Base-by-base conservation (phyloP, 1,139 yeast species). In the Zygoascus sp. region DNA sequence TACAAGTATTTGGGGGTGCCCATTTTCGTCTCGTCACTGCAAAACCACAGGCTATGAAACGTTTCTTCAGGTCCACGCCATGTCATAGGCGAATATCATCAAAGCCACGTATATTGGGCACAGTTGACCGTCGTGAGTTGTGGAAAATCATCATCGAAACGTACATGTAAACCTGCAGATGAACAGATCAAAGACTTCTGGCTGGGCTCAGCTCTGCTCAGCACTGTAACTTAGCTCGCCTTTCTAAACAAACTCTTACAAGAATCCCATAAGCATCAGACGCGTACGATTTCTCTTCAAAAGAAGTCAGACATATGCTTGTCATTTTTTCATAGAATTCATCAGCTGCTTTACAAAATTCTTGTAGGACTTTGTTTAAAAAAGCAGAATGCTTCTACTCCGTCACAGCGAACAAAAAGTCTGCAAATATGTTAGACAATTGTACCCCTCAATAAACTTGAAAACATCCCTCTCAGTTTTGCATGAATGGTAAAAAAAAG, bases 61-160 rank as follows among this genome's bases (percentile, higher is more conserved):
- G 7, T 23, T 30, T 30, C 34, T 21, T 77, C 92, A 83, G 94
- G 76, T 68, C 92, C 94, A 83, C 89, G 96, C 97, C 97, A 86
- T 83, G 97, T 90, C 96, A 90, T 79, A 88, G 97, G 97, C 97
- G 75, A 70, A 68, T 80, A 71, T 90, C 97, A 90, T 90, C 97
- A 90, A 77, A 67, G 88, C 80, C 77, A 72, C 78, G 78, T 76
- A 80, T 80, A 77, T 79, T 77, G 75, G 79, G 82, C 90, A 76
- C 96, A 89, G 97, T 85, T 83, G 97, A 90, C 97, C 97, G 97
- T 90, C 97, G 97, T 90, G 97, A 90, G 82, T 74, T 79, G 86
- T 87, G 92, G 85, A 70, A 72, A 74, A 73, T 87, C 97, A 89
- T 89, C 76, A 82, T 84, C 28, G 28, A 25, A 25, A 10, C 28